phyloP scores from a whole-genome alignment of 169 alveolate species.

The Cryptosporidium viatorum region DNA sequence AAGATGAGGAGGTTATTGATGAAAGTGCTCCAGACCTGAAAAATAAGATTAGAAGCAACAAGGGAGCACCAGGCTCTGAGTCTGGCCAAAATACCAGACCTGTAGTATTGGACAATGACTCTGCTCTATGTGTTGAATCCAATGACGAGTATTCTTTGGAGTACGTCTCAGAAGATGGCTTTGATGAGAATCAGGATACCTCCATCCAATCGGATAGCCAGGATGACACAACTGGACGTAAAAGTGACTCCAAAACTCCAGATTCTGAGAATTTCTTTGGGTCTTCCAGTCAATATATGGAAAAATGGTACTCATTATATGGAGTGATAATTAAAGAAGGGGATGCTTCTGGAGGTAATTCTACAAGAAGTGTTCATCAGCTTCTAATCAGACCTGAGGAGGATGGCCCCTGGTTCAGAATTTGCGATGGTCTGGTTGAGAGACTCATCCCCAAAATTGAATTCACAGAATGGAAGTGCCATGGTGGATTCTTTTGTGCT shows the following conservation, averaged over 20 bases:
- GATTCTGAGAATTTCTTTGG: slow-evolving; percentile 42
- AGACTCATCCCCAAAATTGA: slow-evolving; percentile 84
- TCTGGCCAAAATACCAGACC: background rate
- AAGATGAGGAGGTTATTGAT: background rate
- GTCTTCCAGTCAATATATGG: slow-evolving; percentile 54
- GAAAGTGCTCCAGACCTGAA: background rate
- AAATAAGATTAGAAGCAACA: background rate
- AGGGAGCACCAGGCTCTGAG: slow-evolving; percentile 7
- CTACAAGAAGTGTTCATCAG: slow-evolving; percentile 77
- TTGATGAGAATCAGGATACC: slow-evolving; percentile 26
- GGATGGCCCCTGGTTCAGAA: slow-evolving; percentile 91
- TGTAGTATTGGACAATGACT: background rate
- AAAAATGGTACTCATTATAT: slow-evolving; percentile 86
- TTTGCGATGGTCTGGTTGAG: slow-evolving; percentile 87
- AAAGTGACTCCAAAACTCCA: background rate
- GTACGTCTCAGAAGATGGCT: slow-evolving; percentile 55
- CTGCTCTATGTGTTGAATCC: background rate
- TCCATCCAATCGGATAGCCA: slow-evolving; percentile 20
- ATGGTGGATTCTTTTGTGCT: slow-evolving; percentile 90
- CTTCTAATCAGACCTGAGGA: slow-evolving; percentile 89
- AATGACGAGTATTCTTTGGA: slow-evolving; percentile 56
- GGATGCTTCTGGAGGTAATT: slow-evolving; percentile 77
- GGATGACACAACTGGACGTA: slow-evolving; percentile 10
- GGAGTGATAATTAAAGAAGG: slow-evolving; percentile 86
- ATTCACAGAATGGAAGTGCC: slow-evolving; percentile 93